phyloP scores from a whole-genome alignment of 441 rosid species.

The Daphne laureola region DNA sequence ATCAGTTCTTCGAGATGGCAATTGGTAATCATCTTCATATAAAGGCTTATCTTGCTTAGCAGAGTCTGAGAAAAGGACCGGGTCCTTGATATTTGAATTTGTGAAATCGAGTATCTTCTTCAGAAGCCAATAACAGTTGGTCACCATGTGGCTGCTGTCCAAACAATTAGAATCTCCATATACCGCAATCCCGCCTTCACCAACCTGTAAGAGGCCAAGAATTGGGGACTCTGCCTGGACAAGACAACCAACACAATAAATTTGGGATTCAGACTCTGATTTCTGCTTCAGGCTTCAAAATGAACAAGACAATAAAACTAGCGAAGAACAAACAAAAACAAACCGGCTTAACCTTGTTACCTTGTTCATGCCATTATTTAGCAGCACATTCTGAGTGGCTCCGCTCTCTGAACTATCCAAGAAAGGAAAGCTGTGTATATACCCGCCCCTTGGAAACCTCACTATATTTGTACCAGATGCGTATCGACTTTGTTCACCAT shows the following conservation, averaged over 20 bases:
- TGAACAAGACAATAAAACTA: too few species aligned
- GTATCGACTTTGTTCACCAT: conserved; percentile 96
- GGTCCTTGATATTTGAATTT: conserved; percentile 57
- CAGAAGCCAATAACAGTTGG: conserved; percentile 92
- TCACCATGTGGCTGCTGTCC: conserved; percentile 98
- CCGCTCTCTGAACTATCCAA: conserved; percentile 97
- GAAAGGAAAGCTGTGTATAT: conserved; percentile 77
- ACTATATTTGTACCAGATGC: conserved; percentile 96
- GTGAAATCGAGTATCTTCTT: conserved; percentile 82
- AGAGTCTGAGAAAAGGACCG: conserved; percentile 64
- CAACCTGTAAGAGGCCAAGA: conserved; percentile 73
- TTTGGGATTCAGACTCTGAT: not conserved
- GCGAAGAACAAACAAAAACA: not conserved
- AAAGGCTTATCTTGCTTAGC: conserved; percentile 44
- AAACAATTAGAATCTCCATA: conserved; percentile 98
- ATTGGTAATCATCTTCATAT: conserved; percentile 51
- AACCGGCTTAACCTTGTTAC: conserved; percentile 23
- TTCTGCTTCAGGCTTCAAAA: too few species aligned
- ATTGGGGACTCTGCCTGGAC: conserved; percentile 79
- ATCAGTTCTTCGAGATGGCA: conserved; percentile 88
- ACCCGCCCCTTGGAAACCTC: conserved; percentile 90
- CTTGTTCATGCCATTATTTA: conserved; percentile 57
- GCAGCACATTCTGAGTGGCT: conserved; percentile 77
- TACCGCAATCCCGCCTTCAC: conserved; percentile 78
- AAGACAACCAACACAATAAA: conserved; percentile 7